Evolutionary conservation across 2,329 filamentous ascomycete genomes (phyloP).

Genomic region (Hymenoscyphus linearis): DNA sequence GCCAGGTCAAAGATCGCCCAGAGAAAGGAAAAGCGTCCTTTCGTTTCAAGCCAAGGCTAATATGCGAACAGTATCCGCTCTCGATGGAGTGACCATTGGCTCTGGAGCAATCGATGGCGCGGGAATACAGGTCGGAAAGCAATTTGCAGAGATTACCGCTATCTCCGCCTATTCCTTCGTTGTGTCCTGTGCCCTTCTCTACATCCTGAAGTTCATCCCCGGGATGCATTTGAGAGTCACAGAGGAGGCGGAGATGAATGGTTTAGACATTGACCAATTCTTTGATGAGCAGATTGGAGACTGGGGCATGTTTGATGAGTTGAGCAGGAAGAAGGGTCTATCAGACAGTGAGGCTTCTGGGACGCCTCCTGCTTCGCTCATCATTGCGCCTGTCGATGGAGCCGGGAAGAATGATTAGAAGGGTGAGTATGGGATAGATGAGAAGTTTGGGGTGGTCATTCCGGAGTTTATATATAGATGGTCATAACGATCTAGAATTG

Average conservation of each 20-base stretch:
- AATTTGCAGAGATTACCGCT: conserved; percentile 51
- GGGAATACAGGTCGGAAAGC: conserved; percentile 50
- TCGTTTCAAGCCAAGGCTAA: conserved; percentile 2
- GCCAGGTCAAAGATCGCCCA: neutral
- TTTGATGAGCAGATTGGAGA: conserved; percentile 39
- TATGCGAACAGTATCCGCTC: conserved; percentile 39
- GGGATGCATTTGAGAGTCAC: conserved; percentile 49
- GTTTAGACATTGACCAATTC: conserved; percentile 47
- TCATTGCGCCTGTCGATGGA: conserved; percentile 12
- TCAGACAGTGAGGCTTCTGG: conserved; percentile 16
- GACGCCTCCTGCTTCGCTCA: conserved; percentile 14
- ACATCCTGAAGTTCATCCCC: conserved; percentile 52
- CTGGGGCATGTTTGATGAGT: conserved; percentile 31
- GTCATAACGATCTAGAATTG: too few relatives aligned
- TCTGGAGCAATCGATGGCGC: conserved; percentile 44
- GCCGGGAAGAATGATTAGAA: conserved; percentile 14
- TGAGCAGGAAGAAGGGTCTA: conserved; percentile 14
- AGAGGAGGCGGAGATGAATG: conserved; percentile 49
- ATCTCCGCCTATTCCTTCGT: conserved; percentile 51
- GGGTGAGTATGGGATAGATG: too few relatives aligned
- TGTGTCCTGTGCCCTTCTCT: conserved; percentile 46
- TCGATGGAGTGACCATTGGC: conserved; percentile 45
- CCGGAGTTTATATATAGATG: too few relatives aligned
- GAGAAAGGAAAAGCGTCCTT: neutral
- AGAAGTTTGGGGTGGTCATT: too few relatives aligned